phyloP scores from a whole-genome alignment of 305 asterid species.

The Fraxinus latifolia region DNA sequence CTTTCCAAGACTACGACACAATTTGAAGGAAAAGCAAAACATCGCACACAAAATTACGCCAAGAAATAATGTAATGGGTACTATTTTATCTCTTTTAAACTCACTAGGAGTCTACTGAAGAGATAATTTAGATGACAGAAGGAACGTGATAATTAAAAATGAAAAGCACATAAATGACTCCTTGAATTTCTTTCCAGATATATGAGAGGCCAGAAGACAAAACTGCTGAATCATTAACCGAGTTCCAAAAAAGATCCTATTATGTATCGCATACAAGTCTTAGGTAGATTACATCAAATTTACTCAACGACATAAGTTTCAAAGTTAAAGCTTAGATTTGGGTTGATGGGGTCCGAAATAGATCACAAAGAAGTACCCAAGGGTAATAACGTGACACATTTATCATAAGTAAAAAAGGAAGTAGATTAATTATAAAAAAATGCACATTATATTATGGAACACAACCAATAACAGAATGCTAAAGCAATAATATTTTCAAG shows the following conservation, averaged over 20 bases:
- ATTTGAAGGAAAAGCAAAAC: background rate
- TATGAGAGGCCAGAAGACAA: background rate
- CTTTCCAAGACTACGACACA: constrained; percentile 1
- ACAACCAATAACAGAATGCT: background rate
- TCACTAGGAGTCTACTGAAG: background rate
- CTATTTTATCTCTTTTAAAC: background rate
- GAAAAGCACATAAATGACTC: background rate
- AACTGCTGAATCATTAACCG: background rate
- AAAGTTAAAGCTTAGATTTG: background rate
- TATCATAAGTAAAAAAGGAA: background rate
- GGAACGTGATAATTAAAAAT: background rate
- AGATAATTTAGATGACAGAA: background rate
- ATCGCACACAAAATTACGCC: background rate
- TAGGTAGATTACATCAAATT: constrained; percentile 2
- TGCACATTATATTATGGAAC: background rate
- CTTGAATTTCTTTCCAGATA: background rate
- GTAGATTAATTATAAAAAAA: background rate
- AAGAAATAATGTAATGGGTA: background rate
- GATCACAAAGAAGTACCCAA: background rate
- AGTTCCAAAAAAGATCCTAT: background rate
- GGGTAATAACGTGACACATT: background rate
- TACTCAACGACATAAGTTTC: background rate
- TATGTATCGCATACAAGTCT: background rate
- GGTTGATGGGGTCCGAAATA: background rate
- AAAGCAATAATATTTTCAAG: background rate